Evolutionary conservation across 768 basidiomycete genomes (phyloP).

Genomic region (Termitomyces sp.): DNA sequence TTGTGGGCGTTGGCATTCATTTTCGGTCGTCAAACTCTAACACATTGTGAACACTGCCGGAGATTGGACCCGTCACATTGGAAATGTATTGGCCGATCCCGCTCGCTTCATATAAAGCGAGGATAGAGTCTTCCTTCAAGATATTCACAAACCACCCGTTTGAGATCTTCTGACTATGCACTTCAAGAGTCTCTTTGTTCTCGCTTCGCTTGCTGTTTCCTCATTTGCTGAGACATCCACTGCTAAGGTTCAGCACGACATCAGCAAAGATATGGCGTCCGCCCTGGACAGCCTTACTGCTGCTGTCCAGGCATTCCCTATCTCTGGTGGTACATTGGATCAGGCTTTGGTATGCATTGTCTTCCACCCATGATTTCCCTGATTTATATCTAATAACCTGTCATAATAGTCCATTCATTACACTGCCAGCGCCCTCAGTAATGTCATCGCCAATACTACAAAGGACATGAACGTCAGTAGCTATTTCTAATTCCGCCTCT

Average conservation of each 20-base stretch:
- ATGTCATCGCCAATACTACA: constrained; percentile 21
- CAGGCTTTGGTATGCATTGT: constrained; percentile 23
- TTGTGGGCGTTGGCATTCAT: too few species aligned
- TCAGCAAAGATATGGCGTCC: constrained; percentile 18
- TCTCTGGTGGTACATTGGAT: constrained; percentile 18
- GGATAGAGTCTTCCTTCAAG: neutral
- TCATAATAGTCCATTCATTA: constrained; percentile 26
- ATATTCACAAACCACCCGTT: neutral
- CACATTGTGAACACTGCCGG: too few species aligned
- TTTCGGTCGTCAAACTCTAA: too few species aligned
- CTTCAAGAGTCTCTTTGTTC: constrained; percentile 20
- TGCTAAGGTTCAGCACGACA: constrained; percentile 24
- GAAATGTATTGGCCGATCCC: too few species aligned
- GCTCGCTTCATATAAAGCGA: neutral
- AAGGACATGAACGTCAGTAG: constrained; percentile 21
- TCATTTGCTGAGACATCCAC: constrained; percentile 19
- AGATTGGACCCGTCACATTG: too few species aligned
- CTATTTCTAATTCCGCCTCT: neutral
- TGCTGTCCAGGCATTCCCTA: constrained; percentile 25
- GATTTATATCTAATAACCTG: neutral
- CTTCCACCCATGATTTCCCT: neutral
- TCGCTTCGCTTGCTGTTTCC: constrained; percentile 20
- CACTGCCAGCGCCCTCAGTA: constrained; percentile 16
- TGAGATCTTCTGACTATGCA: constrained; percentile 17
- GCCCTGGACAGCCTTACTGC: constrained; percentile 25